These are phyloP conservation scores for Beauveria rudraprayagi DNA, from an alignment of 2,329 filamentous ascomycete genomes.

Conservation along the genomic window DNA sequence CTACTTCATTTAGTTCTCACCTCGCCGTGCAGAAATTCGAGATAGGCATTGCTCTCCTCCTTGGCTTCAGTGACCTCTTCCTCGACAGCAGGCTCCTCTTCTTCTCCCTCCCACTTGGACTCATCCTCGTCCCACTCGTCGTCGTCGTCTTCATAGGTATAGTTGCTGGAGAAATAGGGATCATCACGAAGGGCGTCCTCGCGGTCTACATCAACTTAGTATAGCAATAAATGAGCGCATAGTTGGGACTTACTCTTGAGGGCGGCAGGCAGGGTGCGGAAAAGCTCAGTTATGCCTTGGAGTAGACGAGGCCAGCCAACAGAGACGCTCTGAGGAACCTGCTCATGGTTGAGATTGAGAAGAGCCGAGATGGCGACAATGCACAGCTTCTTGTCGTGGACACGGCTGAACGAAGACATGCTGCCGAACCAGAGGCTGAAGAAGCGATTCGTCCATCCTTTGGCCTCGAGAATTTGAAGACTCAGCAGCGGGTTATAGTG, in stretches of 20 bases:
- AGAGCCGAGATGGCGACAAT: conserved; percentile 88
- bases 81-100: conserved; percentile 54
- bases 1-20: conserved; percentile 33
- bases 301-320: conserved; percentile 91
- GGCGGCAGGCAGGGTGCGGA: conserved; percentile 82
- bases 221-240: not conserved
- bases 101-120: conserved; percentile 69
- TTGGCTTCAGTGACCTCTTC: conserved; percentile 61
- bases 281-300: conserved; percentile 79
- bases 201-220: conserved; percentile 51
- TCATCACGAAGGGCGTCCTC: conserved; percentile 90
- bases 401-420: conserved; percentile 85
- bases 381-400: conserved; percentile 98
- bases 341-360: conserved; percentile 67
- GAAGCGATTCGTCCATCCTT: conserved; percentile 97
- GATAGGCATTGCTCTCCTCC: conserved; percentile 87
- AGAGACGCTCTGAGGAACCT: conserved; percentile 86
- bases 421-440: conserved; percentile 97
- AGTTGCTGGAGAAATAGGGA: conserved; percentile 59
- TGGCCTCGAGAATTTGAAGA: conserved; percentile 79
- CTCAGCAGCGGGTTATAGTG: conserved; percentile 91
- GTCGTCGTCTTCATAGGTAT: conserved; percentile 64
- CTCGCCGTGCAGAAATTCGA: conserved; percentile 93
- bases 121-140: conserved; percentile 81
- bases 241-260: conserved; percentile 59